Base-by-base conservation (phyloP, 371 early-diverging fungal genomes). In the Blastocladiella emersonii region DNA sequence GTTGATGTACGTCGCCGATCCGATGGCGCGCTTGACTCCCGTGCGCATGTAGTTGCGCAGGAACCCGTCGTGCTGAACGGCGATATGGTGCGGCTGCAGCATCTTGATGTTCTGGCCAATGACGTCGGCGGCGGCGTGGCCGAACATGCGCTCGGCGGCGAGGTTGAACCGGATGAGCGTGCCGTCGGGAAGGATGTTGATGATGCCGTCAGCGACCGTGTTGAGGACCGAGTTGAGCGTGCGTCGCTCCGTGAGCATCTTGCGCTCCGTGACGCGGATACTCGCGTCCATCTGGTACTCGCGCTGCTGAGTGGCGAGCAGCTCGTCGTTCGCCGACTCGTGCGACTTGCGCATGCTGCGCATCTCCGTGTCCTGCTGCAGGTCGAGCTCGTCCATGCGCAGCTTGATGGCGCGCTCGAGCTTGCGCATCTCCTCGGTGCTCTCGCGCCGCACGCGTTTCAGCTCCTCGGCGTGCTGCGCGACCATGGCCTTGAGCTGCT, bases 261-360 rank as follows among this genome's bases (percentile, higher is more conserved):
- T 68, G 48, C 62, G 59, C 63, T 74, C 74, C 10, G 67, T 64
- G 48, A 68, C 68, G 23, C 69, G 69, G n/a, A 74, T 63, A 21
- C 41, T 30, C 36, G 63, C 63, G 62, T 72, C 73, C 69, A 71
- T 71, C 53, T 57, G 56, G 34, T 72, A 63, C 59, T 74, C 74
- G 57, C 69, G 67, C n/a, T 72, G 72, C 53, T 72, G 73, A 23
- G 57, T 55, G n/a, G 60, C 59, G 34, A 36, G 12, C 6, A 68
- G 13, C 1, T 68, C 65, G 34, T 61, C 34, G 23, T 72, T 0
- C 56, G 66, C 69, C 4, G 15, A 6, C 49, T 62, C 66, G 21
- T 71, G 72, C 10, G 55, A 51, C 36, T 48, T 61, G 30, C 56
- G 35, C 45, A 73, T 36, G 25, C 57, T 17, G 4, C 12, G 21